Conservation (phyloP, 768 basidiomycete species). For the Trametes elegans region DNA sequence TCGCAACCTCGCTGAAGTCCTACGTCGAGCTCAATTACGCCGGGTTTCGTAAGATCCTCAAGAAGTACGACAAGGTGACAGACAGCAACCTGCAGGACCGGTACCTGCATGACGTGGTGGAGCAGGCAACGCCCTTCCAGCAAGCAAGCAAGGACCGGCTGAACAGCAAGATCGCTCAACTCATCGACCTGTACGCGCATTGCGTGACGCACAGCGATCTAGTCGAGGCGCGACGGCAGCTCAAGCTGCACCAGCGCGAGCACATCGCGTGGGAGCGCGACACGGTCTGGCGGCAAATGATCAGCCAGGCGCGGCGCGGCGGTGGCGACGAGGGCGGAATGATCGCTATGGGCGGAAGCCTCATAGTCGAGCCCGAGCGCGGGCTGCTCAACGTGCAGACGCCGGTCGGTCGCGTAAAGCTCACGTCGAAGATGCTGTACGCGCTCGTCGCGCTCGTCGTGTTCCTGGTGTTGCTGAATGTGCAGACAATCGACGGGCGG, state of each 20-base stretch:
- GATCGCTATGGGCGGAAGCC: conserved; percentile 24
- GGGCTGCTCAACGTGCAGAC: conserved; percentile 49
- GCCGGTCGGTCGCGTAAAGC: conserved; percentile 60
- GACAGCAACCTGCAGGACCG: conserved; percentile 74
- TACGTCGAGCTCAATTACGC: conserved; percentile 92
- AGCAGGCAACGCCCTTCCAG: conserved; percentile 66
- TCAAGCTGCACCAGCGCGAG: conserved; percentile 85
- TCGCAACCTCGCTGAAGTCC: conserved; percentile 71
- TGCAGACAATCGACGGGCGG: conserved; percentile 52
- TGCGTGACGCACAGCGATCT: conserved; percentile 79
- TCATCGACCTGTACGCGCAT: conserved; percentile 77
- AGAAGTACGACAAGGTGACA: conserved; percentile 98
- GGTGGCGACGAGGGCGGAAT: conserved; percentile 33
- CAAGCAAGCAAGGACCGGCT: conserved; percentile 60
- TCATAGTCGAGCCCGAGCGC: conserved; percentile 45
- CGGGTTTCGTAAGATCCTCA: conserved; percentile 92
- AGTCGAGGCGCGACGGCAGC: conserved; percentile 69
- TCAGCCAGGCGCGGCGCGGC: conserved; percentile 75
- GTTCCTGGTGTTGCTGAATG: conserved; percentile 61
- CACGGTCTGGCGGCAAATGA: conserved; percentile 97
- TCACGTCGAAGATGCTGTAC: conserved; percentile 63
- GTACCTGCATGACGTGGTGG: conserved; percentile 72
- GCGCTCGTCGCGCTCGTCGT: conserved; percentile 54
- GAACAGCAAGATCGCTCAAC: conserved; percentile 50
- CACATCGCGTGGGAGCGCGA: conserved; percentile 97